Base-by-base conservation (phyloP, 2,329 filamentous ascomycete genomes). In the Fusarium circinatum region DNA sequence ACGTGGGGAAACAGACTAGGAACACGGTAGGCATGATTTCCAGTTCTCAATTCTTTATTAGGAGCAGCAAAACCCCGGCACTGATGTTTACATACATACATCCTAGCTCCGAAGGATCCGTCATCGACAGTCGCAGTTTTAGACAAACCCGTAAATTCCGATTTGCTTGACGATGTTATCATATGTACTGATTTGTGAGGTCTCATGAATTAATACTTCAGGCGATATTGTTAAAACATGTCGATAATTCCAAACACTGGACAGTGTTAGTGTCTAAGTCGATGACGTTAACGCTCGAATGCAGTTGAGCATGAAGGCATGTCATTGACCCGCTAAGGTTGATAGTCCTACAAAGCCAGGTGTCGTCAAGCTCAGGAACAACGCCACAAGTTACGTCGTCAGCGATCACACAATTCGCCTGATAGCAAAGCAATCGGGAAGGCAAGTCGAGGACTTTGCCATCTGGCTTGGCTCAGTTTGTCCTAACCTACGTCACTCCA, bases 121-220 rank as follows among this genome's bases (percentile, higher is more conserved):
- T 68, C 39, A 49, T 68, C 44, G 34, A 36, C 18, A 48, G 18
- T 56, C 56, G 65, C 55, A 66, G 39, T 66, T 49, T 51, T 32
- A 24, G 39, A 45, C 57, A 69, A 72, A 34, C 42, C 71, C 68
- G 71, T 62, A 74, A 70, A 60, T 49, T 69, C 71, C 71, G 71
- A 14, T 45, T 32, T 51, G 45, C 26, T 54, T 75, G 64, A 66
- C 70, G 34, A 51, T 51, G 48, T 11, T 61, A 60, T 44, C 68
- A 9, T 34, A 49, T 55, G 28, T 26, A 22, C 34, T 26, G 28
- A 26, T 39, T 32, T n/a, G 48, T 32, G 34, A n/a, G 26, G 26
- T 39, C 26, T 63, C 28, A n/a, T 55, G 36, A 18, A n/a, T 36
- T 24, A 22, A 26, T 11, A 45, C 32, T n/a, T 15, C 59, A 38